These are phyloP conservation scores for Thraustochytrium aureum DNA, from an alignment of 352 stramenopile species.

Conservation along the genomic window DNA sequence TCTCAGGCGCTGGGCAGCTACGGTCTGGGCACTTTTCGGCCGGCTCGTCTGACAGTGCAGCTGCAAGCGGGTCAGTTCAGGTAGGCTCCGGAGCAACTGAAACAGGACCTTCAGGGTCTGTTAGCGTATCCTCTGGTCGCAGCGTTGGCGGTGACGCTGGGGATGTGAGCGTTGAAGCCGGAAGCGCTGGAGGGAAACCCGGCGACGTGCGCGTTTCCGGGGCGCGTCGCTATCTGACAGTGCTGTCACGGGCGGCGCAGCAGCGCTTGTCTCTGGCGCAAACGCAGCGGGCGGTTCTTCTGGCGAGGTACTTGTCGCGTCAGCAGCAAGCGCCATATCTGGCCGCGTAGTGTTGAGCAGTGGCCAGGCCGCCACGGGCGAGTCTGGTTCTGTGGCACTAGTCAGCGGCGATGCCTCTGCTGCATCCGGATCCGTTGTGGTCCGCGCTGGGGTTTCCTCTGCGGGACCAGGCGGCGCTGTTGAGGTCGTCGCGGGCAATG, in stretches of 20 bases:
- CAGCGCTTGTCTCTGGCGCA: no score
- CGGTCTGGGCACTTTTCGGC: background rate
- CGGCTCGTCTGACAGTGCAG: background rate
- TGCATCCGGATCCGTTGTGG: background rate
- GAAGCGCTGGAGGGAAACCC: background rate
- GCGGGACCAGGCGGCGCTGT: background rate
- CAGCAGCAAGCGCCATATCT: background rate
- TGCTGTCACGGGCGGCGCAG: background rate
- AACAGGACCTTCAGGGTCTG: background rate
- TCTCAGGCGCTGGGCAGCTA: background rate
- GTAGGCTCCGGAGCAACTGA: background rate
- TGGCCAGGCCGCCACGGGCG: background rate
- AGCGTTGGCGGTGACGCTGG: conserved; percentile 14
- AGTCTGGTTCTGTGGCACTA: background rate
- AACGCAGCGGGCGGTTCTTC: background rate
- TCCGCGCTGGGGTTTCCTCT: background rate
- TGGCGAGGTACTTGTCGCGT: background rate
- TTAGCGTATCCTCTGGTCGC: background rate
- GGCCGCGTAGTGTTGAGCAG: background rate
- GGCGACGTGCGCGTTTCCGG: background rate
- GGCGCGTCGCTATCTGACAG: background rate
- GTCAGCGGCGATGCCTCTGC: background rate
- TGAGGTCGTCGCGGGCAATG: background rate
- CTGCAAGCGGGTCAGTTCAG: background rate
- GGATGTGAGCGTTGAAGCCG: background rate